Percentiles rank a stretch among this genome's conserved stretches.
Evolutionary conservation across 2,329 filamentous ascomycete genomes (phyloP).

Genomic region (Nothophoma quercina): DNA sequence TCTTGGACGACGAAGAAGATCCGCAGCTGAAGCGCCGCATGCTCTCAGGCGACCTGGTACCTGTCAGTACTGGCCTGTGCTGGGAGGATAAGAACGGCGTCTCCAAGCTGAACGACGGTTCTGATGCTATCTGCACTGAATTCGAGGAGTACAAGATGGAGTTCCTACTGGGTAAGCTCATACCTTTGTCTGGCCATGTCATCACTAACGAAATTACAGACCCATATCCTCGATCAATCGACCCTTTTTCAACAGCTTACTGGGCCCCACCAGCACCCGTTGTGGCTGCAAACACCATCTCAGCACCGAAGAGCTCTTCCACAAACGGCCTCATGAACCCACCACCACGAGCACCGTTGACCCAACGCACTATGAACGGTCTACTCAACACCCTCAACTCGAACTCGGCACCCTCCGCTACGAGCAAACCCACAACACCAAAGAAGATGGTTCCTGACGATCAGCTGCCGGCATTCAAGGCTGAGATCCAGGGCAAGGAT

Average conservation of each 20-base stretch:
- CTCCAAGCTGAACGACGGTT: constrained; percentile 55
- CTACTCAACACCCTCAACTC: constrained; percentile 43
- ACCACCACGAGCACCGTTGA: constrained; percentile 53
- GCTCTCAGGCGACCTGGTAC: constrained; percentile 73
- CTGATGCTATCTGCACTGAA: constrained; percentile 56
- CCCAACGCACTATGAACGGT: constrained; percentile 48
- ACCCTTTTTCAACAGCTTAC: constrained; percentile 84
- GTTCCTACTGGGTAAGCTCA: constrained; percentile 70
- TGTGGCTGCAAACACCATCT: constrained; percentile 12
- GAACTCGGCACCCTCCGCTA: constrained; percentile 24
- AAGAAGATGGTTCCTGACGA: constrained; percentile 64
- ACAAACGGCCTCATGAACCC: constrained; percentile 47
- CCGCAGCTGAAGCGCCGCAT: constrained; percentile 63
- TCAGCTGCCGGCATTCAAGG: constrained; percentile 71
- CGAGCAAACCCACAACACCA: constrained; percentile 47
- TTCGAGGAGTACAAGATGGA: constrained; percentile 74
- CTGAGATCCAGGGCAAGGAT: constrained; percentile 72
- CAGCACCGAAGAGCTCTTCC: constrained; percentile 24
- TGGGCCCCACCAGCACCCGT: constrained; percentile 63
- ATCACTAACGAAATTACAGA: constrained; percentile 43
- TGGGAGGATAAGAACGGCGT: constrained; percentile 70
- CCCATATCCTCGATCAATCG: constrained; percentile 66
- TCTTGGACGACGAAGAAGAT: constrained; percentile 83
- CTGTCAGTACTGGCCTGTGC: constrained; percentile 79
- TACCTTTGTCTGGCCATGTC: neutral